Evolutionary conservation across 2,329 filamentous ascomycete genomes (phyloP), one percentile per base, ranked within the genome.

Genomic region (Chaetomium olivaceum): DNA sequence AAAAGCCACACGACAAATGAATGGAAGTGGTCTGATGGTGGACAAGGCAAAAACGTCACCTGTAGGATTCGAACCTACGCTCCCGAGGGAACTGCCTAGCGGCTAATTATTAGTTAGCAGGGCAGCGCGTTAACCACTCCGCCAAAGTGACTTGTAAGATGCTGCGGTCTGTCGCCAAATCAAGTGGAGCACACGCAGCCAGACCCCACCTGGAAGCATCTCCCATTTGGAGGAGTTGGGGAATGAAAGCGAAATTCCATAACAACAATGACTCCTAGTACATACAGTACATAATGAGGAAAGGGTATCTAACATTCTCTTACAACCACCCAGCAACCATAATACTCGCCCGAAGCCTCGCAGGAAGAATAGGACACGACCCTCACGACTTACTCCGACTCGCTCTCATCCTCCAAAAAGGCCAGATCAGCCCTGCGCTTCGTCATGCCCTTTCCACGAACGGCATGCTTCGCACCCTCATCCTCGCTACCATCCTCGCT

Each of bases 321-420:
- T 50, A 58, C 19, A 43, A 46, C 6, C 9, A 8, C 5, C 5
- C 56, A 39, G 4, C 6, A 21, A 16, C 33, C 33, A 27, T 16
- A 5, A 5, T 31, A 14, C 23, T 58, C 36, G 3, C 12, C 33
- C 62, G 54, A 50, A 21, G 5, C 11, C 7, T 7, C 25, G 25
- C 57, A 11, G 36, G 33, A 12, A 56, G 12, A 29, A 58, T 31
- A 8, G 2, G 5, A 25, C 16, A 39, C 48, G 8, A 9, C 25
- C 25, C 39, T 7, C 2, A 3, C 21, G n/a, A 11, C 25, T 85
- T 82, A 73, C 70, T 90, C 88, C 2, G 83, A 86, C 68, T 92
- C 89, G 66, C 86, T 88, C 51, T 91, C 89, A 68, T 87, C 85
- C 14, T 85, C 89, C 69, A 93, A 76, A 73, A 93, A 93, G 1